Conservation (phyloP, 2,329 filamentous ascomycete species). For the Fonsecaea nubica region DNA sequence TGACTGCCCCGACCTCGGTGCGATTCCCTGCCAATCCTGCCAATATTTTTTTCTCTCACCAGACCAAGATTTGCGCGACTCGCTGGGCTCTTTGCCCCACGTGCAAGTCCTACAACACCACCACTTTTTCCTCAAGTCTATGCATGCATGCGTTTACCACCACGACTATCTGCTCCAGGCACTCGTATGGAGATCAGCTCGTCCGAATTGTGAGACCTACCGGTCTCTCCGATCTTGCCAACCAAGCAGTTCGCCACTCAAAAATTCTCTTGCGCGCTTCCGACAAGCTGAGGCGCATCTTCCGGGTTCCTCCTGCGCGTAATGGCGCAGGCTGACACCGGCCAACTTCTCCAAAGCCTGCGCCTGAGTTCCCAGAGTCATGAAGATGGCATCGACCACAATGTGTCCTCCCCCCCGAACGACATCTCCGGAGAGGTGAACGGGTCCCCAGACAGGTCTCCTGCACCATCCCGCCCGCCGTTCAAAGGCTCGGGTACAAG, state of each 20-base stretch:
- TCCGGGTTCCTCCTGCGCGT: slow-evolving; percentile 13
- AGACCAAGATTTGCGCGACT: slow-evolving; percentile 1
- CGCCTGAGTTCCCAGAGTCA: slow-evolving; percentile 22
- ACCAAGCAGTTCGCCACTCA: neutral
- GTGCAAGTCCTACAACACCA: neutral
- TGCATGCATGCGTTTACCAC: neutral
- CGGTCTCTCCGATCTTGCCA: slow-evolving; percentile 1
- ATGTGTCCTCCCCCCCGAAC: neutral
- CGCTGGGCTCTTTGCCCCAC: neutral
- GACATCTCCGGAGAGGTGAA: slow-evolving; percentile 4
- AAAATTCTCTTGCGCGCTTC: neutral
- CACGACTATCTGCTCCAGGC: neutral
- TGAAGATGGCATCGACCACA: slow-evolving; percentile 16
- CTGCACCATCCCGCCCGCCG: slow-evolving; percentile 24
- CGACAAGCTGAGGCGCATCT: slow-evolving; percentile 5
- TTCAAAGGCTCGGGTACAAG: slow-evolving; percentile 31
- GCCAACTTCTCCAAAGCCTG: slow-evolving; percentile 21
- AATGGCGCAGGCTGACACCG: slow-evolving; percentile 36
- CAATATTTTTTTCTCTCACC: slow-evolving; percentile 1
- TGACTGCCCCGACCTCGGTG: neutral
- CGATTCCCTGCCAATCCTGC: neutral
- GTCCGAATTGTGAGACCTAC: neutral
- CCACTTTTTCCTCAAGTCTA: neutral
- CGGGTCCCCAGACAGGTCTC: slow-evolving; percentile 1
- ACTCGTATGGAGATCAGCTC: slow-evolving; percentile 2